phyloP scores from a whole-genome alignment of 768 basidiomycete species.

The Suillus sp. region DNA sequence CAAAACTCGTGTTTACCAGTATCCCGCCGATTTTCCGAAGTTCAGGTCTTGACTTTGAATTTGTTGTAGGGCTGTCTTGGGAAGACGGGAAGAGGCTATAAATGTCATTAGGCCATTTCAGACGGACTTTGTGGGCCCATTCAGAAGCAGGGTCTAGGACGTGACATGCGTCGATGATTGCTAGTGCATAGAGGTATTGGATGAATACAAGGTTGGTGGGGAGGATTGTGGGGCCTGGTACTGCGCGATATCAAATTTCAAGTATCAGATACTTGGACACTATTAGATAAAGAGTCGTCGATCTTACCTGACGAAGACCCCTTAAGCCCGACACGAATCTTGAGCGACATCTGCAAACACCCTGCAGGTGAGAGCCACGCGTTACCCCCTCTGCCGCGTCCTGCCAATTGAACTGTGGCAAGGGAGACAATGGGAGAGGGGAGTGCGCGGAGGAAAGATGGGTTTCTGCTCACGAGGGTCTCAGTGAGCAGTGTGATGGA shows the following conservation, averaged over 20 bases:
- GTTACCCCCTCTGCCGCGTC: constrained; percentile 87
- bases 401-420: constrained; percentile 85
- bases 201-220: constrained; percentile 80
- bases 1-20: constrained; percentile 84
- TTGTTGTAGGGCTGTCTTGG: constrained; percentile 25
- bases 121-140: constrained; percentile 58
- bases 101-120: constrained; percentile 99
- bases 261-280: background rate
- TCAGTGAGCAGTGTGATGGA: background rate
- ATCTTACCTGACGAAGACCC: constrained; percentile 14
- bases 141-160: constrained; percentile 46
- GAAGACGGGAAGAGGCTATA: constrained; percentile 63
- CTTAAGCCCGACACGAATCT: constrained; percentile 25
- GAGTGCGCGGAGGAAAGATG: constrained; percentile 62
- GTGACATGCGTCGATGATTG: constrained; percentile 84
- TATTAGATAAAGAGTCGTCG: too few relatives aligned
- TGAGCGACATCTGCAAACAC: constrained; percentile 69
- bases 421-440: constrained; percentile 81
- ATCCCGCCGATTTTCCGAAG: constrained; percentile 85
- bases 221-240: constrained; percentile 22
- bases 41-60: constrained; percentile 40
- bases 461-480: constrained; percentile 57
- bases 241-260: background rate
- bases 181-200: constrained; percentile 90
- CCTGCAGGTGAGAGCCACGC: constrained; percentile 92